Percentiles rank a stretch among this genome's conserved stretches.
These are phyloP conservation scores for Diaporthe australafricana DNA, from an alignment of 2,329 filamentous ascomycete genomes.

Conservation along the genomic window DNA sequence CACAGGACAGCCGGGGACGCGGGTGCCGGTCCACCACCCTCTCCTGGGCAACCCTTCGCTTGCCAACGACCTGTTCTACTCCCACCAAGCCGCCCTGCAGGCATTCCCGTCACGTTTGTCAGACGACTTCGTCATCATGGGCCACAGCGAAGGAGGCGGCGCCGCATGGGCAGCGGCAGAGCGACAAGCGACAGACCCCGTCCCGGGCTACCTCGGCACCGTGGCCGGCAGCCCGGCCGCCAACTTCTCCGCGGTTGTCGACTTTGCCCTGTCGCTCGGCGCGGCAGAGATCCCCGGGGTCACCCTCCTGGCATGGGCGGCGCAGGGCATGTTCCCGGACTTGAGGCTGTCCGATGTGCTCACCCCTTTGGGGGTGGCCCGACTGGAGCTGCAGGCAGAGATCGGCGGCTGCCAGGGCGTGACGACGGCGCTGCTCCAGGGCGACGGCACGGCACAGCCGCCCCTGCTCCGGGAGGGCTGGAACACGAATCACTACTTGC, in stretches of 20 bases:
- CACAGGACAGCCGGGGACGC: slow-evolving; percentile 44
- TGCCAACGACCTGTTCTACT: slow-evolving; percentile 57
- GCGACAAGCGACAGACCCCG: slow-evolving; percentile 45
- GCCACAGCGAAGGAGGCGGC: slow-evolving; percentile 53
- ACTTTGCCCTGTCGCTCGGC: slow-evolving; percentile 33
- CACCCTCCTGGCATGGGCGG: slow-evolving; percentile 34
- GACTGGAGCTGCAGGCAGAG: slow-evolving; percentile 38
- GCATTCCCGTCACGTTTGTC: slow-evolving; percentile 52
- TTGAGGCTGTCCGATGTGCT: slow-evolving; percentile 45
- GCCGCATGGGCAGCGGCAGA: slow-evolving; percentile 55
- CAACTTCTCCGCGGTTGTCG: slow-evolving; percentile 37
- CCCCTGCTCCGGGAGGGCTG: slow-evolving; percentile 39
- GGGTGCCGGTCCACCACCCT: slow-evolving; percentile 50
- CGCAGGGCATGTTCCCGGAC: slow-evolving; percentile 41
- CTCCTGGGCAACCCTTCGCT: slow-evolving; percentile 51
- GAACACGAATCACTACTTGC: slow-evolving; percentile 38
- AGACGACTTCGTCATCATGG: slow-evolving; percentile 51
- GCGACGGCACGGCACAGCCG: slow-evolving; percentile 25
- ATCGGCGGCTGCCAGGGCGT: slow-evolving; percentile 22
- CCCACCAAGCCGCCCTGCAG: slow-evolving; percentile 53
- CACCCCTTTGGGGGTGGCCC: slow-evolving; percentile 41
- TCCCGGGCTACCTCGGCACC: slow-evolving; percentile 51
- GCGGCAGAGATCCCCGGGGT: slow-evolving; percentile 39
- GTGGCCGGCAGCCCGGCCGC: slow-evolving; percentile 47
- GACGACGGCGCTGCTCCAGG: slow-evolving; percentile 25